Evolutionary conservation across 2,329 filamentous ascomycete genomes (phyloP).

Genomic region (Didymosphaeria variabile): DNA sequence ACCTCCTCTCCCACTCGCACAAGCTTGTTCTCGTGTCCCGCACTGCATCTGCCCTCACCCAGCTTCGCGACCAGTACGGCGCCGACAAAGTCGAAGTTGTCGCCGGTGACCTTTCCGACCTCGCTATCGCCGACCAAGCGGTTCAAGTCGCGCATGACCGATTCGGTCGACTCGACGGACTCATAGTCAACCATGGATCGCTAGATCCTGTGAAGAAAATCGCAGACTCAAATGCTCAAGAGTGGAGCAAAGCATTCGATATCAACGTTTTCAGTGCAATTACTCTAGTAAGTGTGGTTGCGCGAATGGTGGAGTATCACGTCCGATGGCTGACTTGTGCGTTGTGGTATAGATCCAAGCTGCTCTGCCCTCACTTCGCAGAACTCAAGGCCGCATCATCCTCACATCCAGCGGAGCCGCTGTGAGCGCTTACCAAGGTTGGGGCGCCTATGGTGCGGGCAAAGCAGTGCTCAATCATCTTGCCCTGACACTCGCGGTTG

Average conservation of each 20-base stretch:
- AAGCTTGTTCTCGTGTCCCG: conserved; percentile 68
- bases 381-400: conserved; percentile 74
- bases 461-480: conserved; percentile 88
- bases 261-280: conserved; percentile 88
- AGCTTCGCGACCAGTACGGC: conserved; percentile 56
- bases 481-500: conserved; percentile 73
- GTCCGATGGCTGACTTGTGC: conserved; percentile 1
- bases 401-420: conserved; percentile 85
- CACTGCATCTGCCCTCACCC: conserved; percentile 62
- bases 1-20: conserved; percentile 64
- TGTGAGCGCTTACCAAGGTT: conserved; percentile 70
- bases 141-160: conserved; percentile 70
- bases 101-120: conserved; percentile 66
- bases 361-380: conserved; percentile 73
- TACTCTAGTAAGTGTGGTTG: conserved; percentile 68
- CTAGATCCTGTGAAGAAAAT: conserved; percentile 79
- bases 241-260: conserved; percentile 81
- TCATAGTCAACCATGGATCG: conserved; percentile 89
- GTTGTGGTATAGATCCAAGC: conserved; percentile 68
- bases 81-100: conserved; percentile 64
- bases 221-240: conserved; percentile 70
- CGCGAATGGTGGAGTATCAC: not conserved
- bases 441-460: conserved; percentile 82
- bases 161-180: conserved; percentile 78
- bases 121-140: conserved; percentile 65